phyloP scores from a whole-genome alignment of 345 rosid genomes.

The Salix koriyanagi region DNA sequence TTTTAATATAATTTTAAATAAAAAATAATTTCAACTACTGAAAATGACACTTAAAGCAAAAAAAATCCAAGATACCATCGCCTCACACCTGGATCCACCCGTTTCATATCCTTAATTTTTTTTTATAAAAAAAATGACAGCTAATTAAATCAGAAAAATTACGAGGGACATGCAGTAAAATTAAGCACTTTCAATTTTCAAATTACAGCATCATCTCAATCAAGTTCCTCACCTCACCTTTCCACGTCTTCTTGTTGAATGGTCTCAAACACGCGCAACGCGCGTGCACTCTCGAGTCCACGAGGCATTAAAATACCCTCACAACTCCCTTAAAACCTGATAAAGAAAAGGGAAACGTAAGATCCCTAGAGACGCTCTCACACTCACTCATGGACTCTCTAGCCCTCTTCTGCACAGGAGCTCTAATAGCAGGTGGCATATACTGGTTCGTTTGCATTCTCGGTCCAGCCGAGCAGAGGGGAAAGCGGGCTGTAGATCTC shows the following conservation, averaged over 20 bases:
- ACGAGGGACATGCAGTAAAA: no score
- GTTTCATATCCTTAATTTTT: no score
- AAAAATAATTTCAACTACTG: no score
- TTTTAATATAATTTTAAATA: no score
- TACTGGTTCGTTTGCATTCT: constrained; percentile 86
- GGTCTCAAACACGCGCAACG: background rate
- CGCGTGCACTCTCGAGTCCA: background rate
- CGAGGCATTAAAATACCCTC: background rate
- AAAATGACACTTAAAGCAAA: no score
- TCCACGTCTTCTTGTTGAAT: background rate
- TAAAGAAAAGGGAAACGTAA: background rate
- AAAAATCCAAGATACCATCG: no score
- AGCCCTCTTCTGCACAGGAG: constrained; percentile 62
- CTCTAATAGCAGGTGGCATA: constrained; percentile 60
- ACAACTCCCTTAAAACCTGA: background rate
- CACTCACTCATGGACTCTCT: constrained; percentile 45
- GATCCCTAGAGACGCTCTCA: background rate
- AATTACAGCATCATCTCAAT: no score
- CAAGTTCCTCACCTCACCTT: no score
- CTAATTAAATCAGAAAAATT: no score
- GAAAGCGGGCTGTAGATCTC: constrained; percentile 67
- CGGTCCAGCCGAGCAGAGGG: constrained; percentile 82
- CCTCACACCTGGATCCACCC: no score
- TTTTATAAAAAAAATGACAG: no score
- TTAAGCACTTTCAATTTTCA: no score